phyloP scores from a whole-genome alignment of 108 stramenopile species.

The Seminavis robusta region DNA sequence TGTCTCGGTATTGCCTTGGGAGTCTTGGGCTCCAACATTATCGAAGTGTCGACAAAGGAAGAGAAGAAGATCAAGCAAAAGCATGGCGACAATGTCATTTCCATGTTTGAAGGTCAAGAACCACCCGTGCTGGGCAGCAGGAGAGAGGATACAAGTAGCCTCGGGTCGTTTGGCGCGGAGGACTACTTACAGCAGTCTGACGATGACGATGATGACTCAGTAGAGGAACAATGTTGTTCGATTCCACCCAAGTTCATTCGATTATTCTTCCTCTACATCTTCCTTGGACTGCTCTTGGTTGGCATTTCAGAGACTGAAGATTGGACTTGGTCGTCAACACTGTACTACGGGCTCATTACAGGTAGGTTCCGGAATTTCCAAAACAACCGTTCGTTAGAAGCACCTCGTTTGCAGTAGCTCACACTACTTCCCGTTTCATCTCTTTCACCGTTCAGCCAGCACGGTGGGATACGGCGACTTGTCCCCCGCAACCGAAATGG shows the following conservation, averaged over 20 bases:
- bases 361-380: too few relatives aligned
- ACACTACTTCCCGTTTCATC: too few relatives aligned
- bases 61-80: neutral
- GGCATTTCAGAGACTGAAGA: too few relatives aligned
- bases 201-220: constrained; percentile 1
- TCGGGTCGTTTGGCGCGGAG: neutral
- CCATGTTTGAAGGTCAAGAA: neutral
- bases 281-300: too few relatives aligned
- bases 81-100: constrained; percentile 7
- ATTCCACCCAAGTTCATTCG: neutral
- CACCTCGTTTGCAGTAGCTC: too few relatives aligned
- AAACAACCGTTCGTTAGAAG: too few relatives aligned
- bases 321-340: too few relatives aligned
- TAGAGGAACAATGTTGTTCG: constrained; percentile 12
- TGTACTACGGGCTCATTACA: too few relatives aligned
- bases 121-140: neutral
- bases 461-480: constrained; percentile 85
- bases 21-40: constrained; percentile 35
- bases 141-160: too few relatives aligned
- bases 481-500: constrained; percentile 15
- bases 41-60: constrained; percentile 17
- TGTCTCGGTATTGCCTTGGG: constrained; percentile 48
- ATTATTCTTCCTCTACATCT: neutral
- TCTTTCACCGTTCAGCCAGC: too few relatives aligned
- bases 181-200: constrained; percentile 9